Conservation (phyloP, 2,329 filamentous ascomycete species). For the Colletotrichum tropicale region DNA sequence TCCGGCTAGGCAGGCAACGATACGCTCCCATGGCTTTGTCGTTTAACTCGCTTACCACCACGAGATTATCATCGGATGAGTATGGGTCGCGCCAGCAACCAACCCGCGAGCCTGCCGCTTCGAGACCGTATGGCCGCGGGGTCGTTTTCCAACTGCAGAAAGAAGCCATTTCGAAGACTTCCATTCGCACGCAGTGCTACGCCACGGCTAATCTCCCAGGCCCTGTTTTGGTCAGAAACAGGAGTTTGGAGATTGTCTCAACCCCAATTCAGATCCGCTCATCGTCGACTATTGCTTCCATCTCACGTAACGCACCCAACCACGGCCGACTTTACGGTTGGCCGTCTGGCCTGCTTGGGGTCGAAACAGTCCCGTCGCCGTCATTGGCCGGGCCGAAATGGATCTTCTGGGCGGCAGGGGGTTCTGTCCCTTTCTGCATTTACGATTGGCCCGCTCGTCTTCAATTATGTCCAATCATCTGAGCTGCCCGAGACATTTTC, state of each 20-base stretch:
- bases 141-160: not conserved
- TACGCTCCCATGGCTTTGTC: not conserved
- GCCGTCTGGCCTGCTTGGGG: not conserved
- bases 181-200: slow-evolving; percentile 3
- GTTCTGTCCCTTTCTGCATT: slow-evolving; percentile 23
- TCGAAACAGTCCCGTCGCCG: not conserved
- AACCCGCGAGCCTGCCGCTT: not conserved
- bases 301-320: slow-evolving; percentile 5
- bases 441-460: slow-evolving; percentile 12
- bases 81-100: not conserved
- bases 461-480: slow-evolving; percentile 19
- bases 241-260: slow-evolving; percentile 3
- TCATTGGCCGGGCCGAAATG: slow-evolving; percentile 5
- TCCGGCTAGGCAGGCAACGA: not conserved
- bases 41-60: not conserved
- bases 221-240: not conserved
- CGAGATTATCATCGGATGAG: not conserved
- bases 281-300: not conserved
- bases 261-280: not conserved
- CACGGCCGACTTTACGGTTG: not conserved
- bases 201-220: not conserved
- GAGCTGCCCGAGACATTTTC: slow-evolving; percentile 13
- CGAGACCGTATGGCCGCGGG: not conserved
- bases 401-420: slow-evolving; percentile 7
- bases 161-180: slow-evolving; percentile 14